phyloP scores from a whole-genome alignment of 139 green algal genomes.

The Nannochloris sp. region DNA sequence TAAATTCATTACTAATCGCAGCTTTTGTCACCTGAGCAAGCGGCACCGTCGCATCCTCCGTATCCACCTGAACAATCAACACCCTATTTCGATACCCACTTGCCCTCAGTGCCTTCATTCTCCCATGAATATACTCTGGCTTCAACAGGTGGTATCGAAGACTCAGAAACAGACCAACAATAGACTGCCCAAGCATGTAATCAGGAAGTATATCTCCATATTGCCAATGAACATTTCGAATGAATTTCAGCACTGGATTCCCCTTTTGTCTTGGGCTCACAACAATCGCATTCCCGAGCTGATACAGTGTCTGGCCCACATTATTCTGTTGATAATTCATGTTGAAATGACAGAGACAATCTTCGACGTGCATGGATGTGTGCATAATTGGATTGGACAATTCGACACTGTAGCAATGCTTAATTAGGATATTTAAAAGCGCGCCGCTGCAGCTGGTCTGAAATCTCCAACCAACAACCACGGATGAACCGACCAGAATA shows the following conservation, averaged over 20 bases:
- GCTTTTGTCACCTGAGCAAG: conserved; percentile 64
- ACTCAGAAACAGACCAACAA: conserved; percentile 67
- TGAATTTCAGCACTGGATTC: conserved; percentile 82
- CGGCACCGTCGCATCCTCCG: conserved; percentile 70
- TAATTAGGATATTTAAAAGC: too few species aligned
- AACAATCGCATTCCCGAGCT: conserved; percentile 48
- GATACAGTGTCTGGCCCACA: too few species aligned
- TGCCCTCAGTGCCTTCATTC: conserved; percentile 69
- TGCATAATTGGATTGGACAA: too few species aligned
- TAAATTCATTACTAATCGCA: conserved; percentile 67
- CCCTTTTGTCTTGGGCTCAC: conserved; percentile 70
- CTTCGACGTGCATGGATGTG: too few species aligned
- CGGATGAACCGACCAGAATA: too few species aligned
- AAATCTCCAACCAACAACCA: too few species aligned
- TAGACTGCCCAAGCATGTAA: conserved; percentile 57
- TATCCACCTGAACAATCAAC: conserved; percentile 79
- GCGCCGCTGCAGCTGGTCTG: too few species aligned
- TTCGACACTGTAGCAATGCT: too few species aligned
- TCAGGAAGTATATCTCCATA: conserved; percentile 71
- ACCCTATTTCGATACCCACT: conserved; percentile 62
- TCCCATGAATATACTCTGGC: conserved; percentile 77
- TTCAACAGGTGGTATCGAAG: conserved; percentile 86
- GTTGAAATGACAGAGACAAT: too few species aligned
- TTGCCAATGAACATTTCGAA: conserved; percentile 75
- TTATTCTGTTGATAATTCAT: too few species aligned